Percentiles rank a stretch among this genome's conserved stretches.
Evolutionary conservation across 2,329 filamentous ascomycete species (phyloP).

Genomic region (Fusarium begoniae): DNA sequence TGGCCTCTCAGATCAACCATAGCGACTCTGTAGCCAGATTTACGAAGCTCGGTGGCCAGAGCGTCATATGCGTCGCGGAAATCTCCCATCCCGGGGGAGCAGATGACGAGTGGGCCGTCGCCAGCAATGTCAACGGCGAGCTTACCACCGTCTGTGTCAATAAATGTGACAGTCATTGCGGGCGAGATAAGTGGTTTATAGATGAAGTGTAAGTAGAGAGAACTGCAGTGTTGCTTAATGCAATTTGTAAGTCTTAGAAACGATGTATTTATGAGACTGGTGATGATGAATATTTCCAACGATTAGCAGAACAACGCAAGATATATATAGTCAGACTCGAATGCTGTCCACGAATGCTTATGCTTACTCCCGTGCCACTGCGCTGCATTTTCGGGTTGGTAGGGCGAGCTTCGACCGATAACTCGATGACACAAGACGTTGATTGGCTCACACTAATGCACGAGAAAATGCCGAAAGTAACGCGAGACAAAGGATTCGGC

Average conservation of each 20-base stretch:
- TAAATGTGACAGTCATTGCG: constrained; percentile 17
- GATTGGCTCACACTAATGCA: background rate
- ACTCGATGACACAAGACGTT: fast-evolving
- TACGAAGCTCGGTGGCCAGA: constrained; percentile 1
- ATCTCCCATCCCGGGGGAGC: constrained; percentile 26
- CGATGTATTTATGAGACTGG: background rate
- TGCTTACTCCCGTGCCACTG: background rate
- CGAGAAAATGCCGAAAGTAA: constrained; percentile 20
- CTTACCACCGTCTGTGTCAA: constrained; percentile 27
- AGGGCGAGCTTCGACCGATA: constrained; percentile 1
- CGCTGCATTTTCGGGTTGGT: background rate
- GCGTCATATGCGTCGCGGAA: constrained; percentile 22
- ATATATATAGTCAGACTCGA: background rate
- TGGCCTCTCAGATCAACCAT: constrained; percentile 27
- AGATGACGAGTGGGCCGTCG: constrained; percentile 23
- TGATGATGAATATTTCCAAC: background rate
- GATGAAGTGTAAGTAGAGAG: background rate
- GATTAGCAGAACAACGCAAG: fast-evolving
- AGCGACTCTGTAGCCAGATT: constrained; percentile 17
- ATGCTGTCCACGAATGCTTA: fast-evolving
- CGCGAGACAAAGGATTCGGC: background rate
- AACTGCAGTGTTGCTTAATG: too few relatives aligned
- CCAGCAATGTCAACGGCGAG: constrained; percentile 22
- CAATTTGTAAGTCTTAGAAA: fast-evolving
- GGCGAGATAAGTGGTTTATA: background rate